A percentile compares a stretch with the other conserved stretches of the same genome.
These are phyloP conservation scores for Escovopsis weberi DNA, from an alignment of 2,329 filamentous ascomycete species.

Conservation along the genomic window DNA sequence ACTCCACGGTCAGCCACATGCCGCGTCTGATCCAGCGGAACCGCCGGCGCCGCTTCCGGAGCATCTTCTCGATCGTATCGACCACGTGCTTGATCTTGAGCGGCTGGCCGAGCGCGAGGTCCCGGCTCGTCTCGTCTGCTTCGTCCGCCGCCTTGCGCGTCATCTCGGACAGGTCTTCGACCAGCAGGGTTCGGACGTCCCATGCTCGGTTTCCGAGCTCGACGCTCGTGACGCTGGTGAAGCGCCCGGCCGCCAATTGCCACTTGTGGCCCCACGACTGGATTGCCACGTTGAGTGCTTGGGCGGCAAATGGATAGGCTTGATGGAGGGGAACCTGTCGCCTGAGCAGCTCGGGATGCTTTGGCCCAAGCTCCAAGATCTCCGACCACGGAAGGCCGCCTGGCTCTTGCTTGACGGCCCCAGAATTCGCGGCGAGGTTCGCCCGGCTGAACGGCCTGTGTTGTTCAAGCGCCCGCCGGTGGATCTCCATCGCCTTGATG, in stretches of 20 bases:
- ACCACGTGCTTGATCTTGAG: constrained; percentile 67
- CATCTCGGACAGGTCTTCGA: constrained; percentile 39
- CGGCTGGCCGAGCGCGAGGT: constrained; percentile 62
- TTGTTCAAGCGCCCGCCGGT: constrained; percentile 43
- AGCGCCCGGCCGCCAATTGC: constrained; percentile 43
- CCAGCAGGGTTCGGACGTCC: constrained; percentile 30
- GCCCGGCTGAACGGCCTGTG: constrained; percentile 20
- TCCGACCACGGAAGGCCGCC: constrained; percentile 25
- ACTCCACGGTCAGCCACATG: constrained; percentile 75
- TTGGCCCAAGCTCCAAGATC: constrained; percentile 26
- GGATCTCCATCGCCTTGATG: constrained; percentile 78
- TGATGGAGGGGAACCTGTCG: constrained; percentile 26
- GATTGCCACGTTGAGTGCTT: constrained; percentile 34
- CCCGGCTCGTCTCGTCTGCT: constrained; percentile 63
- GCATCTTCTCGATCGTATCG: constrained; percentile 64
- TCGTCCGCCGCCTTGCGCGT: constrained; percentile 59
- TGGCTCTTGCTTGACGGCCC: constrained; percentile 9
- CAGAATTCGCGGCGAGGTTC: constrained; percentile 8
- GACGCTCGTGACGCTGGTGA: constrained; percentile 41
- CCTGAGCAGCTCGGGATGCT: constrained; percentile 17
- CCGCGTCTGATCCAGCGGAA: constrained; percentile 62
- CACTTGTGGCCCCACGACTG: constrained; percentile 36
- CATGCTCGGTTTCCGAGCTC: constrained; percentile 35
- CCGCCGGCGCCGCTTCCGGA: constrained; percentile 49
- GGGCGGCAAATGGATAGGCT: constrained; percentile 37